phyloP scores from a whole-genome alignment of 2,329 filamentous ascomycete species.

The Colletotrichum sp. region DNA sequence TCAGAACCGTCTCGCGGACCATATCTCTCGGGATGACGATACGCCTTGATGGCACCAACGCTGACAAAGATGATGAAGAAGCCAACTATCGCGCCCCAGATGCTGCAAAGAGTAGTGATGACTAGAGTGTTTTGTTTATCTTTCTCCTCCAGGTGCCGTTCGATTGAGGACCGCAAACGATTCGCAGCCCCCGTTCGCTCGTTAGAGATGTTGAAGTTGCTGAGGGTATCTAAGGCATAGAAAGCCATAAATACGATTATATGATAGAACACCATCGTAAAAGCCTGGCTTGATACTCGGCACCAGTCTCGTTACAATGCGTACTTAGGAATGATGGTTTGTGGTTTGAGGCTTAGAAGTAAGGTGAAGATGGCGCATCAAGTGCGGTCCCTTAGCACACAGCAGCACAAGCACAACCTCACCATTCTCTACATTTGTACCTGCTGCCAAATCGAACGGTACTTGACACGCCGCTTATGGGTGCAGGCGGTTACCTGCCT shows the following conservation, averaged over 20 bases:
- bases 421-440: background rate
- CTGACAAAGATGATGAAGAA: background rate
- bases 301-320: background rate
- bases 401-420: background rate
- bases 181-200: background rate
- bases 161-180: background rate
- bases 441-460: fast-evolving
- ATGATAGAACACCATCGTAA: background rate
- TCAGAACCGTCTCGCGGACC: background rate
- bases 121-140: background rate
- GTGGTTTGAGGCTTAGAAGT: background rate
- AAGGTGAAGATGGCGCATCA: background rate
- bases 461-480: background rate
- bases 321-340: background rate
- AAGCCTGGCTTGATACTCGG: background rate
- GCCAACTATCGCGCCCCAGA: background rate
- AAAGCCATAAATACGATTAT: background rate
- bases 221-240: background rate
- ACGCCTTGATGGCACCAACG: background rate
- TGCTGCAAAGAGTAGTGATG: background rate
- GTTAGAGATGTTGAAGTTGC: background rate
- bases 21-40: background rate
- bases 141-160: background rate
- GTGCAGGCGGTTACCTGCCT: background rate
- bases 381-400: background rate